Base-by-base conservation (phyloP, 495 filamentous ascomycete species). In the Chlorociboria aeruginascens region DNA sequence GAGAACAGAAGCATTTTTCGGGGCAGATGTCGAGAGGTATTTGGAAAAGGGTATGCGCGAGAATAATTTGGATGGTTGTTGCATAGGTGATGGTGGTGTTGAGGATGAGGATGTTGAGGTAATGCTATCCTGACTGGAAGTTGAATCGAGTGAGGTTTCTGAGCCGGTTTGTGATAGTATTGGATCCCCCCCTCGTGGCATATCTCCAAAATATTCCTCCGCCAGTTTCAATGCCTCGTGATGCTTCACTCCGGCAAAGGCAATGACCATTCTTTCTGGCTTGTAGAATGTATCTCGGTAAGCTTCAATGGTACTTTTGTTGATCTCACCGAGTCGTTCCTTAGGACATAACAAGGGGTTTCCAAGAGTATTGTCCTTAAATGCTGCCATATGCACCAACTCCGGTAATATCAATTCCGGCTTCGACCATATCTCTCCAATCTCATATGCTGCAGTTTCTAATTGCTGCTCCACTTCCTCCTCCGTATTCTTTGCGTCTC, bases 391-490 rank as follows among this genome's bases (percentile, higher is more conserved):
- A 60, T 99, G 93, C 40, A 95, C 79, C 60, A 99, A 63, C 66
- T 99, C 92, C 7, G 93, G 93, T 42, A 99, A 65, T 54, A 99
- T 97, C 45, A 99, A 73, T 56, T 97, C 90, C 4, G 92, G 89
- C 69, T 89, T 96, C 34, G 85, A 83, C 93, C 92, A 99, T 44
- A 99, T 99, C 68, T 99, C 92, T 20, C 74, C 76, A 58, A 99
- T 93, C 66, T 99, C 92, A 55, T 97, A 99, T 38, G 86, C 80
- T 3, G 89, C 92, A 14, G 88, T 95, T 57, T 83, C 77, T 12
- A 99, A 71, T 63, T 99, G 90, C 55, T 85, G 76, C 31, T 72
- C 60, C 1, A 99, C 83, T 61, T 99, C 92, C 39, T 88, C 80
- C 34, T 95, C 85, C n/a, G 84, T 92, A 48, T 97, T 83, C 32